Conservation (phyloP, 2,329 filamentous ascomycete species). For the Fusarium papillatum region DNA sequence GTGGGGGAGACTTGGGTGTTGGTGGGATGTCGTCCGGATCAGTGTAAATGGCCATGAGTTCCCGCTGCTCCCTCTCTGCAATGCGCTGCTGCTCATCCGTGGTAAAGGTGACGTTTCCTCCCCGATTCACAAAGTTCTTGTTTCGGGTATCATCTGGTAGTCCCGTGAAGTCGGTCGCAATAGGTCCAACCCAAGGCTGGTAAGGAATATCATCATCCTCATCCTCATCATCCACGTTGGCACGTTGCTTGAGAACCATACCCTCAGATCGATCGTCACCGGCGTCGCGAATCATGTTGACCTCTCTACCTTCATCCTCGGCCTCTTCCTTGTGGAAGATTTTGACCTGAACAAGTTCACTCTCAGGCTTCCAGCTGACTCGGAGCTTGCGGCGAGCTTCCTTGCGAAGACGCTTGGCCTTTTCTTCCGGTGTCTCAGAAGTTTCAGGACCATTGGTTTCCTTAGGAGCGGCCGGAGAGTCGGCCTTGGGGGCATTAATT, state of each 20-base stretch:
- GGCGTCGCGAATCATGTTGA: slow-evolving; percentile 79
- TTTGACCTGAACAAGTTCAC: slow-evolving; percentile 75
- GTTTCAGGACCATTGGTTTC: slow-evolving; percentile 63
- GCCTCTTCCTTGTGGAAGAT: slow-evolving; percentile 80
- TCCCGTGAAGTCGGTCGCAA: slow-evolving; percentile 59
- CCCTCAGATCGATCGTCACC: slow-evolving; percentile 81
- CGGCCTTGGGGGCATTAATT: slow-evolving; percentile 59
- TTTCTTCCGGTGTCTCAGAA: slow-evolving; percentile 77
- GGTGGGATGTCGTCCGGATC: slow-evolving; percentile 67
- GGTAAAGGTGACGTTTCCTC: slow-evolving; percentile 63
- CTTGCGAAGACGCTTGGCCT: slow-evolving; percentile 77
- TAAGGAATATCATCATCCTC: slow-evolving; percentile 70
- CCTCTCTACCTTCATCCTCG: slow-evolving; percentile 77
- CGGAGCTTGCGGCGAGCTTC: slow-evolving; percentile 78
- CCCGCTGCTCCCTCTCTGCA: slow-evolving; percentile 68
- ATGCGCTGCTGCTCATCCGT: slow-evolving; percentile 70
- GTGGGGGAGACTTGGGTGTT: slow-evolving; percentile 67
- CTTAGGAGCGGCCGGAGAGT: slow-evolving; percentile 62
- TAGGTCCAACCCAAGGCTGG: slow-evolving; percentile 65
- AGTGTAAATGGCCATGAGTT: slow-evolving; percentile 73
- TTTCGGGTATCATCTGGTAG: slow-evolving; percentile 60
- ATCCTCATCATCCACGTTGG: slow-evolving; percentile 63
- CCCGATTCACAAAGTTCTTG: slow-evolving; percentile 67
- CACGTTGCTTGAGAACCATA: slow-evolving; percentile 73
- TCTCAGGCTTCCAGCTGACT: slow-evolving; percentile 79